These are phyloP conservation scores for Neonothopanus nambi DNA, from an alignment of 1,284 basidiomycete genomes.

Conservation along the genomic window DNA sequence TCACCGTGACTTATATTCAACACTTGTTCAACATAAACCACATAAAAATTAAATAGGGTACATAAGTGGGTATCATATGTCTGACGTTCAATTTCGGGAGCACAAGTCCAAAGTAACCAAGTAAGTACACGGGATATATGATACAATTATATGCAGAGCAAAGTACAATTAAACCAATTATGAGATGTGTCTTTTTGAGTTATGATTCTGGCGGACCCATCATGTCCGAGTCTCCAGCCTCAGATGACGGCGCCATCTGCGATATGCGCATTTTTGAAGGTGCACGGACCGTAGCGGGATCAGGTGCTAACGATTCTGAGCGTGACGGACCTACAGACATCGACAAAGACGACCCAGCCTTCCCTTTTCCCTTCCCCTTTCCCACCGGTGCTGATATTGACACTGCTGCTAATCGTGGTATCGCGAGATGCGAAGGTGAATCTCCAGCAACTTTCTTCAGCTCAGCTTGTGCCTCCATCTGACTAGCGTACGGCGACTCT, in stretches of 20 bases:
- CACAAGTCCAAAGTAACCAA: neutral
- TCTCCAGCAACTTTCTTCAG: conserved; percentile 27
- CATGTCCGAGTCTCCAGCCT: conserved; percentile 46
- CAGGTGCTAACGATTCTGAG: conserved; percentile 48
- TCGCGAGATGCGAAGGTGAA: conserved; percentile 29
- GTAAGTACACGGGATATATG: neutral
- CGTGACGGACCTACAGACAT: conserved; percentile 55
- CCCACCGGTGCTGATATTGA: conserved; percentile 43
- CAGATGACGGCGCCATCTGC: conserved; percentile 37
- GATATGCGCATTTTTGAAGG: conserved; percentile 58
- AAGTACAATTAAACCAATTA: neutral
- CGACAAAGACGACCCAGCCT: conserved; percentile 36
- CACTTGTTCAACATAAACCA: too few relatives aligned
- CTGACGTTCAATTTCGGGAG: too few relatives aligned
- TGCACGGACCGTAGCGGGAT: conserved; percentile 40
- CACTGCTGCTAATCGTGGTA: conserved; percentile 32
- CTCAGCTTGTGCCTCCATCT: conserved; percentile 25
- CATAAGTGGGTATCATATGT: neutral
- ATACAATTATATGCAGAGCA: conserved; percentile 1
- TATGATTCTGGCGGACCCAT: conserved; percentile 12
- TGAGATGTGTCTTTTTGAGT: too few relatives aligned
- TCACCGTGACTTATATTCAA: neutral
- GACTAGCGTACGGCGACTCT: conserved; percentile 59
- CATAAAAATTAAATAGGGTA: too few relatives aligned
- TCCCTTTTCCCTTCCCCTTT: conserved; percentile 36